Evolutionary conservation across 2,329 filamentous ascomycete genomes (phyloP).

Genomic region (Acrodontium crateriforme): DNA sequence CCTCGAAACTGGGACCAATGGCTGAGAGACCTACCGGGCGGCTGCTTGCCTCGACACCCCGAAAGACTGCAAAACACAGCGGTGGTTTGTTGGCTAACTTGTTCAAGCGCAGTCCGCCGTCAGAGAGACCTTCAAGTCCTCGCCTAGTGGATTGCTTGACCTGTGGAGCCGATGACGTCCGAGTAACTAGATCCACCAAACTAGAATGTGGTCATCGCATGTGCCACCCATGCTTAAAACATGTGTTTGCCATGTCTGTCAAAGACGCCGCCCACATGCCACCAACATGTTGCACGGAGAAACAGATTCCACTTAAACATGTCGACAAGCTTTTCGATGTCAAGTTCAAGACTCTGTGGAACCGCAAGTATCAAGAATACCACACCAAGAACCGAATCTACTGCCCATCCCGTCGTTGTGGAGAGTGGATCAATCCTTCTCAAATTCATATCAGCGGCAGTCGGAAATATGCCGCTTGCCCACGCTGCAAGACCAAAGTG

Average conservation of each 20-base stretch:
- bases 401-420: constrained; percentile 59
- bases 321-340: constrained; percentile 62
- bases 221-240: constrained; percentile 64
- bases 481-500: constrained; percentile 57
- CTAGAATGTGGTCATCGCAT: constrained; percentile 69
- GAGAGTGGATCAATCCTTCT: constrained; percentile 64
- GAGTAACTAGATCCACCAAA: constrained; percentile 49
- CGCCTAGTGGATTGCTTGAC: constrained; percentile 49
- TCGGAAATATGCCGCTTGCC: constrained; percentile 56
- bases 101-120: constrained; percentile 11
- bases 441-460: constrained; percentile 46
- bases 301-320: constrained; percentile 60
- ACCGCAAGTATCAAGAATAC: constrained; percentile 64
- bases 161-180: constrained; percentile 55
- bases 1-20: constrained; percentile 11
- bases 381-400: constrained; percentile 63
- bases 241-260: constrained; percentile 61
- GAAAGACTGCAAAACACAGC: constrained; percentile 13
- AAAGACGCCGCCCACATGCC: constrained; percentile 73
- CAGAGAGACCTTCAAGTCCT: constrained; percentile 7
- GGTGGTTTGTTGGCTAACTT: constrained; percentile 13
- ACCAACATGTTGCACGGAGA: constrained; percentile 61
- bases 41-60: constrained; percentile 7
- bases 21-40: constrained; percentile 12
- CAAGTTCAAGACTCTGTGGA: constrained; percentile 67